phyloP scores from a whole-genome alignment of 805 yeast species.

The Kurtzmaniella fragi region DNA sequence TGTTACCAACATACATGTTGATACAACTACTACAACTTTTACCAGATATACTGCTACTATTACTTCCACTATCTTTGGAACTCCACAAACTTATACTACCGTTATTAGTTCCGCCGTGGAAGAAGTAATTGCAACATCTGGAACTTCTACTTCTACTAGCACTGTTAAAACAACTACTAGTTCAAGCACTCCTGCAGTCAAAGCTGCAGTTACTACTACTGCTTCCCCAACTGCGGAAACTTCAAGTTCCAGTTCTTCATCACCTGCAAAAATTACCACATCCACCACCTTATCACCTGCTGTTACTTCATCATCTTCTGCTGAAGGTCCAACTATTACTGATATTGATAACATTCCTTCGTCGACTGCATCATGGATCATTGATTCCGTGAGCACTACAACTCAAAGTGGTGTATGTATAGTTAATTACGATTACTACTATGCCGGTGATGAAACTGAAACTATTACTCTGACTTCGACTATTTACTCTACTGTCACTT shows the following conservation, averaged over 20 bases:
- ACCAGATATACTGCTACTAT: slow-evolving; percentile 41
- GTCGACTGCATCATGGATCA: slow-evolving; percentile 26
- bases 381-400: slow-evolving; percentile 28
- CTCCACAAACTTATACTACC: slow-evolving; percentile 31
- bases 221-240: slow-evolving; percentile 11
- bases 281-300: slow-evolving; percentile 9
- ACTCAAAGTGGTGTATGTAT: slow-evolving; percentile 26
- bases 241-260: slow-evolving; percentile 11
- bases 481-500: slow-evolving; percentile 29
- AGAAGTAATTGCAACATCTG: slow-evolving; percentile 6
- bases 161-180: slow-evolving; percentile 7
- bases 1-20: slow-evolving; percentile 20
- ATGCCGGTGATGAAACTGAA: slow-evolving; percentile 22
- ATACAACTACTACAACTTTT: slow-evolving; percentile 31
- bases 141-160: slow-evolving; percentile 5
- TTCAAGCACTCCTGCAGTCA: slow-evolving; percentile 3
- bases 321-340: slow-evolving; percentile 24
- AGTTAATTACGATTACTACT: slow-evolving; percentile 34
- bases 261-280: slow-evolving; percentile 4
- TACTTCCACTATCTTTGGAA: slow-evolving; percentile 38
- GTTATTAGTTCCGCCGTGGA: slow-evolving; percentile 27
- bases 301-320: slow-evolving; percentile 6
- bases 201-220: slow-evolving; percentile 9
- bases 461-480: slow-evolving; percentile 38
- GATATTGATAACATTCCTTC: slow-evolving; percentile 19